Evolutionary conservation across 2,329 filamentous ascomycete genomes (phyloP), one percentile per base, ranked within the genome.

Genomic region (Keithomyces neogunnii): DNA sequence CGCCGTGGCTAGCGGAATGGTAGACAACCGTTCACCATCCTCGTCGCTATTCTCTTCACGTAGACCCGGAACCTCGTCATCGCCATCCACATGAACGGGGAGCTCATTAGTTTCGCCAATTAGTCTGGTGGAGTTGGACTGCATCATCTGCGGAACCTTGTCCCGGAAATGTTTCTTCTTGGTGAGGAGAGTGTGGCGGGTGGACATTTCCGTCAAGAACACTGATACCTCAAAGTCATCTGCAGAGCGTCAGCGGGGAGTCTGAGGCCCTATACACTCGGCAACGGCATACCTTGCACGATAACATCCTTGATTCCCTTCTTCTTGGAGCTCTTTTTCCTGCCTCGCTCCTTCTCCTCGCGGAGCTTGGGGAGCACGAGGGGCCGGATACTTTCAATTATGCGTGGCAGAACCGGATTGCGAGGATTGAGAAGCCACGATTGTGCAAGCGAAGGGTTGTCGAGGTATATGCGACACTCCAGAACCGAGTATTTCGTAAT

Each of bases 201-300:
- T 91, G 48, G 81, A 84, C 6, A 86, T 87, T 66, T 96, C 89
- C 45, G 88, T 95, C 57, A 99, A 75, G 70, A 96, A 97, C 57
- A 99, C 87, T 38, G 90, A 88, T 11, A 96, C 89, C 64, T 97
- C 90, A 64, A 96, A 99, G 59, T 96, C 92, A 68, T 96, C 92
- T 93, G 60, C 50, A 54, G 31, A 44, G 48, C 51, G 63, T 47
- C 13, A 66, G 60, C 19, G 10, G 40, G 28, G 11, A 10, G 4
- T 44, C 10, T 11, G 3, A 7, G 5, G 10, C 13, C 11, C 4
- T 5, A 42, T 42, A 7, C 28, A 4, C 19, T 3, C 26, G 8
- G 7, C 4, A n/a, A 31, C 13, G 10, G 28, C 45, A 8, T 68
- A 92, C 90, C 90, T 76, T 88, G 76, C 9, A 81, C 75, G 13